Evolutionary conservation across 148 eudicot species (phyloP).

Genomic region (Rhododendron simsii): DNA sequence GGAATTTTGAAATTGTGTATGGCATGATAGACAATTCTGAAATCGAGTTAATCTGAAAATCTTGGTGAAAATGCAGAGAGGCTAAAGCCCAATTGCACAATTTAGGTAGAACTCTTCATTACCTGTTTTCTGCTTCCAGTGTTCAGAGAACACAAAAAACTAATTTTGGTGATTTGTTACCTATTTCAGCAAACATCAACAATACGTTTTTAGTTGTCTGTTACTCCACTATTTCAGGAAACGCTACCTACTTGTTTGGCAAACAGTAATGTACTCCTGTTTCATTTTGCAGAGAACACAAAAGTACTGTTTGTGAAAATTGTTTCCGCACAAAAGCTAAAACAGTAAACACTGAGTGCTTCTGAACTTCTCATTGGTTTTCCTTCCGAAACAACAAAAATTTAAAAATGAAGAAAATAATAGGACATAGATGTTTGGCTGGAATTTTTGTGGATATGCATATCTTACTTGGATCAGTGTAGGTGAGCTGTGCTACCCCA

Average conservation of each 20-base stretch:
- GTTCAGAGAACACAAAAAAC: neutral
- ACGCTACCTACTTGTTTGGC: neutral
- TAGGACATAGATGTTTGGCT: neutral
- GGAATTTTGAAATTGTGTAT: neutral
- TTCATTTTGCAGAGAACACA: neutral
- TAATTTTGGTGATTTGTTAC: neutral
- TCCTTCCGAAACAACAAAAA: neutral
- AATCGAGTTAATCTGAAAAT: neutral
- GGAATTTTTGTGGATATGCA: neutral
- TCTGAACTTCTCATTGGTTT: neutral
- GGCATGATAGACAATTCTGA: neutral
- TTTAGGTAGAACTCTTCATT: neutral
- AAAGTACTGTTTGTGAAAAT: neutral
- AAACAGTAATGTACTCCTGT: neutral
- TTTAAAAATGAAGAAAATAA: neutral
- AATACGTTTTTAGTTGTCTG: neutral
- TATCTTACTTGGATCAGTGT: constrained; percentile 85
- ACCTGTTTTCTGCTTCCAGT: neutral
- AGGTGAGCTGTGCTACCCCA: constrained; percentile 71
- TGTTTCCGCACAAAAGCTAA: neutral
- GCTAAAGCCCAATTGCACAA: neutral
- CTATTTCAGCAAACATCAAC: neutral
- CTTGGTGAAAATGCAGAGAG: neutral
- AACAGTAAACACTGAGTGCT: neutral
- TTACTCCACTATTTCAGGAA: neutral